Base-by-base conservation (phyloP, 768 basidiomycete genomes). In the Sarcomyxa edulis region DNA sequence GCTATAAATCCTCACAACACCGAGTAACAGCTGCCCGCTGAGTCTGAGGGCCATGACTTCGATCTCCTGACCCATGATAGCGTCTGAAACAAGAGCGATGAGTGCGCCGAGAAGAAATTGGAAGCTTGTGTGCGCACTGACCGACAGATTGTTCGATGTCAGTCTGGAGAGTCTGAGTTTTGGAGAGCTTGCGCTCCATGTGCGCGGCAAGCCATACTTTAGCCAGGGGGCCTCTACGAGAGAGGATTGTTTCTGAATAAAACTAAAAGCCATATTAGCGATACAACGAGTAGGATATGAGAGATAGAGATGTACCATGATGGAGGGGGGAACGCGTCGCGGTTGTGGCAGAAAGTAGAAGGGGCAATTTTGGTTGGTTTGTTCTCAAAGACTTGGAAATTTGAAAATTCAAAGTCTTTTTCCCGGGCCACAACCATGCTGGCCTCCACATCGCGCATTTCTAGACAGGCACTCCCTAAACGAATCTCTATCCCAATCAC, bases 141-240 rank as follows among this genome's bases (percentile, higher is more conserved):
- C 90, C 89, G 49, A 95, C 91, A 39, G 89, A 87, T 57, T 97
- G 81, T 48, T 86, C 91, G 37, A 99, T 96, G 61, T 96, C 90
- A 1, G 94, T 94, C 54, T 93, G 88, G 2, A 96, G 66, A 1
- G 95, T 92, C 59, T 95, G 91, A 19, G 84, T 81, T 64, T 98
- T 99, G 50, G 89, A 92, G 53, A 99, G 81, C 68, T 97, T 97
- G 54, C 91, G 81, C 63, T 97, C 93, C 82, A 95, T 93, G 72
- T 97, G 95, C 2, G 96, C 95, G 28, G 95, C 94, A 38, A 99
- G 84, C 96, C 96, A 99, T 70, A 99, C 92, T 67, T 84, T 90
- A 24, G 92, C 95, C 26, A 99, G 71, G 3, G 95, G 90, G 30
- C 95, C 94, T 40, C 91, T 84, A 51, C 92, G 84, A 32, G 91